Base-by-base conservation (phyloP, 2,329 filamentous ascomycete species). In the Mycocentrospora acerina region DNA sequence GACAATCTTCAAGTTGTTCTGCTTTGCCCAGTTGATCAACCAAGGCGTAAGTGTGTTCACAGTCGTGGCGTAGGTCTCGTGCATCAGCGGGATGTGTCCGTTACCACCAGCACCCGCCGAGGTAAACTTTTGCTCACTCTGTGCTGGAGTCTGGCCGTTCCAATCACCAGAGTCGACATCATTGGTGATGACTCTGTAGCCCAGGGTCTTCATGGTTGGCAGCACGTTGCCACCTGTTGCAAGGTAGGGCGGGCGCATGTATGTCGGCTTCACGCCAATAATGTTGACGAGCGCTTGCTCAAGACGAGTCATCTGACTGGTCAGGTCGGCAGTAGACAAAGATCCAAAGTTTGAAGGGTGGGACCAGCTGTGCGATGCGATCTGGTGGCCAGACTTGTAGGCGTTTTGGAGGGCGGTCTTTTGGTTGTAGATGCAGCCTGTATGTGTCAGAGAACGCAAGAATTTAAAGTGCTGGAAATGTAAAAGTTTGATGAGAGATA, bases 221-320 rank as follows among this genome's bases (percentile, higher is more conserved):
- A 62, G 50, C n/a, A 64, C 59, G 31, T 35, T 59, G 25, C 57
- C 58, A 31, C 58, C 54, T 0, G 62, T 64, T 10, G 60, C 60
- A 30, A 66, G 60, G 39, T 67, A 66, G 0, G 63, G 63, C 1
- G 62, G 62, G 0, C 63, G 62, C 63, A 66, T 66, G 49, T 67
- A 67, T 1, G 63, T 67, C 3, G 63, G 62, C 40, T 63, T 63
- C 13, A 55, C 51, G 40, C 63, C 62, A 35, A 66, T 64, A 40
- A 67, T 66, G 50, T 62, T 65, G 40, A 60, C 47, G 24, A 65
- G 49, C 2, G 63, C 63, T n/a, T 50, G 53, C 32, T 67, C 63
- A 9, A 67, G 46, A 28, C 51, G 49, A 18, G 48, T 42, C 63
- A 67, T 67, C 43, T 67, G 55, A 7, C 41, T 46, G 4, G 55